Conservation (phyloP, 2,329 filamentous ascomycete genomes). For the Aureobasidium sp. region DNA sequence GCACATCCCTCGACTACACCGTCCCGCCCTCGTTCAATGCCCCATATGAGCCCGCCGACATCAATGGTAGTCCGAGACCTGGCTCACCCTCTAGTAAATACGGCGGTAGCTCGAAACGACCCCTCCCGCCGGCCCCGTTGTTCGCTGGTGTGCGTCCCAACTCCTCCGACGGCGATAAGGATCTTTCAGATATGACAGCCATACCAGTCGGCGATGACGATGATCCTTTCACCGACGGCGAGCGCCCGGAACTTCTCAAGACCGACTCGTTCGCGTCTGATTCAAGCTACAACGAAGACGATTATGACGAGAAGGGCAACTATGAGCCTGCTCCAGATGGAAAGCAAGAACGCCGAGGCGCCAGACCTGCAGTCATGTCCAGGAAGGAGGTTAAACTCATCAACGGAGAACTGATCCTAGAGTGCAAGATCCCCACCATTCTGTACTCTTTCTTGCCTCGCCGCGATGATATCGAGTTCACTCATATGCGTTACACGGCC, state of each 20-base stretch:
- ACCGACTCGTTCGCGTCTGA: conserved; percentile 56
- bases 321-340: conserved; percentile 84
- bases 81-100: conserved; percentile 87
- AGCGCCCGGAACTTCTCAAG: conserved; percentile 49
- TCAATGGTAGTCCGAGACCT: conserved; percentile 83
- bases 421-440: conserved; percentile 99
- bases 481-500: conserved; percentile 96
- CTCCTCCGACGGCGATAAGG: conserved; percentile 32
- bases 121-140: conserved; percentile 78
- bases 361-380: conserved; percentile 76
- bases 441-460: conserved; percentile 93
- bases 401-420: conserved; percentile 93
- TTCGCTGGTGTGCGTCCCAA: conserved; percentile 53
- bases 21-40: conserved; percentile 62
- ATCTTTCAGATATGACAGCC: conserved; percentile 52
- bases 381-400: conserved; percentile 93
- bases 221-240: conserved; percentile 62
- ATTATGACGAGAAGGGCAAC: conserved; percentile 50
- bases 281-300: conserved; percentile 47
- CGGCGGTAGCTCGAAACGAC: conserved; percentile 76
- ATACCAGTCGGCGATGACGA: conserved; percentile 58
- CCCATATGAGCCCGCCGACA: conserved; percentile 75
- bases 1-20: conserved; percentile 52
- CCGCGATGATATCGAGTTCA: conserved; percentile 90
- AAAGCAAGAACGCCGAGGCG: conserved; percentile 78